Conservation (phyloP, 371 early-diverging fungal genomes). For the Mucor sp. region DNA sequence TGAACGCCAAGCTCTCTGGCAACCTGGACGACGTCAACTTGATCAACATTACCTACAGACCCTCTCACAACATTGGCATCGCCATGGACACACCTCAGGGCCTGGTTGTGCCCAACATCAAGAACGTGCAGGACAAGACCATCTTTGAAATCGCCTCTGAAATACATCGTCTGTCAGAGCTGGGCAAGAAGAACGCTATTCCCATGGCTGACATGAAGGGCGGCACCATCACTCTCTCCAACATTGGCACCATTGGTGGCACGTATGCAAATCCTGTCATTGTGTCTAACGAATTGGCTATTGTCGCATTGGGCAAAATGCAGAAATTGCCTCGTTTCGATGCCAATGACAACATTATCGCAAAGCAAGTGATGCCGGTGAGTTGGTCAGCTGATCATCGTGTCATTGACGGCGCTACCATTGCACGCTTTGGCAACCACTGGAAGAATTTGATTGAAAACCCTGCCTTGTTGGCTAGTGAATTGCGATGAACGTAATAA, state of each 20-base stretch:
- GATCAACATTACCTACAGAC: conserved; percentile 71
- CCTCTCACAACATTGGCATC: conserved; percentile 89
- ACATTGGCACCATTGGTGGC: conserved; percentile 96
- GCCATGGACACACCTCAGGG: conserved; percentile 98
- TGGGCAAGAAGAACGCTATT: conserved; percentile 70
- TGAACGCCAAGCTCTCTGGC: conserved; percentile 77
- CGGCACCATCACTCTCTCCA: conserved; percentile 92
- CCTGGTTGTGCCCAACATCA: conserved; percentile 93
- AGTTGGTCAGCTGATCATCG: conserved; percentile 97
- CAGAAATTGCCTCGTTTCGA: conserved; percentile 87
- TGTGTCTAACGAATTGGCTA: conserved; percentile 87
- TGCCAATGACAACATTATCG: conserved; percentile 61
- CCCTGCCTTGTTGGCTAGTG: conserved; percentile 63
- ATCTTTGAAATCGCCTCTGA: conserved; percentile 91
- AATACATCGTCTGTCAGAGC: conserved; percentile 74
- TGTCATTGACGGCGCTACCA: conserved; percentile 96
- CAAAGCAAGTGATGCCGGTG: conserved; percentile 74
- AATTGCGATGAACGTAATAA: conserved; percentile 42
- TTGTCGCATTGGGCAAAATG: conserved; percentile 89
- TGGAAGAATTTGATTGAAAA: conserved; percentile 91
- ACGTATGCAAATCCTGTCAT: conserved; percentile 90
- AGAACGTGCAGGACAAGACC: conserved; percentile 86
- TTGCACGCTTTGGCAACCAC: conserved; percentile 86
- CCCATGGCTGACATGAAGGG: conserved; percentile 73
- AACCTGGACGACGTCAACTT: conserved; percentile 45